A percentile compares a stretch with the other conserved stretches of the same genome.
phyloP scores from a whole-genome alignment of 2,329 filamentous ascomycete genomes.

The Coniella vitis region DNA sequence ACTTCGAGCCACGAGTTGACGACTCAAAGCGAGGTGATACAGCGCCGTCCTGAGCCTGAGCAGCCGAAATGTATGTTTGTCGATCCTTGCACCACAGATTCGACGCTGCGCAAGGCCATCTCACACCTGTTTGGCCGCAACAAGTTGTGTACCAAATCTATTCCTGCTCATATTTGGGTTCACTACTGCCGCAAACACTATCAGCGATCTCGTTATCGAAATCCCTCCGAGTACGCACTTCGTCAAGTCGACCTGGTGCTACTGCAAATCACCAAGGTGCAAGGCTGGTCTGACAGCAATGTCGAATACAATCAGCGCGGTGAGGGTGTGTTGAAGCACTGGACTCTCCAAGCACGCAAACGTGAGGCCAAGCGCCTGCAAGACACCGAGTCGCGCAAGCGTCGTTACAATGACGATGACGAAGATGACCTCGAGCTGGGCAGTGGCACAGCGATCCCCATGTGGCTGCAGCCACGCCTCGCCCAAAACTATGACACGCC shows the following conservation, averaged over 20 bases:
- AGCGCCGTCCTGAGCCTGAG: constrained; percentile 16
- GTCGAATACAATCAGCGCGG: constrained; percentile 10
- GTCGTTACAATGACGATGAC: constrained; percentile 18
- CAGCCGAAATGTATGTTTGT: constrained; percentile 46
- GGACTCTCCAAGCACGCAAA: constrained; percentile 57
- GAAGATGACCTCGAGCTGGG: constrained; percentile 28
- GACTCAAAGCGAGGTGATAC: constrained; percentile 13
- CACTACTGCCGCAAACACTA: constrained; percentile 78
- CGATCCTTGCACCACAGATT: constrained; percentile 50
- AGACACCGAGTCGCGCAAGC: constrained; percentile 24
- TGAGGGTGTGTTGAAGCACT: constrained; percentile 45
- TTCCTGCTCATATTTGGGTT: constrained; percentile 65
- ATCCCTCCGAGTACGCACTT: constrained; percentile 51
- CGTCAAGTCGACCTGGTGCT: constrained; percentile 58
- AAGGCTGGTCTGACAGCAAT: constrained; percentile 54
- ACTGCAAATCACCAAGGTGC: constrained; percentile 54
- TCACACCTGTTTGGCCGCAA: constrained; percentile 80
- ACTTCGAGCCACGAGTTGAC: constrained; percentile 8
- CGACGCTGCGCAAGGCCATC: constrained; percentile 64
- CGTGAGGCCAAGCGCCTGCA: constrained; percentile 53
- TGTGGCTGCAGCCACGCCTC: constrained; percentile 42
- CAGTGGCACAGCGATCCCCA: constrained; percentile 37
- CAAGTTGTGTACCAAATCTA: constrained; percentile 66
- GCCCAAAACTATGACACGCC: constrained; percentile 40
- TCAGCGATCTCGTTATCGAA: constrained; percentile 67